Evolutionary conservation across 2,329 filamentous ascomycete genomes (phyloP), one percentile per base, ranked within the genome.

Genomic region (Scleromitrula shiraiana): DNA sequence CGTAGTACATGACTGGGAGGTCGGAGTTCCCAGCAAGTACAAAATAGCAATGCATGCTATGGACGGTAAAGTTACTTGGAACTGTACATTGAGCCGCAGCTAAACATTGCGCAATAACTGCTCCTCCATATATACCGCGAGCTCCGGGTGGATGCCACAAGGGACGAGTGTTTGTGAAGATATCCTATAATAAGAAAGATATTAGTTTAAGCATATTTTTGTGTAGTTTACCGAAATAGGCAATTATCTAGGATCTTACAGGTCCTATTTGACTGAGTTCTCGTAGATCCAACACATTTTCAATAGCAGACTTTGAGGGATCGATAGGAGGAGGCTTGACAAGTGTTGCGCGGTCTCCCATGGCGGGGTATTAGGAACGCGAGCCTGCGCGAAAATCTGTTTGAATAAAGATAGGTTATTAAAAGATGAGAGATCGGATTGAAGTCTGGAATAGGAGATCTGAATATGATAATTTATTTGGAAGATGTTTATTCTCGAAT

Each of bases 21-120:
- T 85, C 80, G 10, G 80, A 76, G 62, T 91, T 86, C 23, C 93
- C 93, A 4, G 91, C 90, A 2, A 97, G 81, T 27, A 98, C 82
- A 67, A 98, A 98, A 73, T 97, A 98, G 77, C 93, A 97, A 76
- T 98, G 93, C 85, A 95, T 96, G 63, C 85, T 91, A 73, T 98
- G 93, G 41, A 93, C 81, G 51, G 82, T 78, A 68, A 95, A 96
- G 64, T 86, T 75, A 22, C 73, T 66, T 0, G 85, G 83, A 2
- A 98, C 87, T 7, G 93, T 98, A 62, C 82, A 80, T 67, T 95
- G 89, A 20, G 88, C 93, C 2, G 93, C 88, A 38, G 85, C 78
- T 22, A 96, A 82, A 61, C 79, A 90, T 74, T 97, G 91, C 40
- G 91, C 90, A 58, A 98, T 96, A 30, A 94, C 89, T 49, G 86